Conservation (phyloP, 2,329 filamentous ascomycete genomes). For the Aspergillus amoenus region DNA sequence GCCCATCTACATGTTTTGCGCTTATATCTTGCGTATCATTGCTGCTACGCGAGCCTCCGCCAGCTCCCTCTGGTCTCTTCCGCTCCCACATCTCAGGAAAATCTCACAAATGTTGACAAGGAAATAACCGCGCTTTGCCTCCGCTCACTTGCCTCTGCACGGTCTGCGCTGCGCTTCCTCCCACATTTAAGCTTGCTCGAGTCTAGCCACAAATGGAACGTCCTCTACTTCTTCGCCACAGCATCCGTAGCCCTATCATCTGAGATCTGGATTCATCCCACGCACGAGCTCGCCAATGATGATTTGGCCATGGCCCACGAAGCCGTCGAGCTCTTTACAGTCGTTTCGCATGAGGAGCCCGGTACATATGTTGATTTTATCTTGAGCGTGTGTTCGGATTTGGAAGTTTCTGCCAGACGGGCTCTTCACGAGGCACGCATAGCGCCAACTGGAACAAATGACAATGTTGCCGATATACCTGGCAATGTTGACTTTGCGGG, state of each 20-base stretch:
- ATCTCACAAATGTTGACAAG: neutral
- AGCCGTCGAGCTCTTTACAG: neutral
- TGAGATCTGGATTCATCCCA: neutral
- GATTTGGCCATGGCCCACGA: neutral
- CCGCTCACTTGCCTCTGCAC: neutral
- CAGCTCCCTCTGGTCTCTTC: neutral
- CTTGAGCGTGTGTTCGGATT: neutral
- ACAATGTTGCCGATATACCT: neutral
- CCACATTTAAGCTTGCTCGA: neutral
- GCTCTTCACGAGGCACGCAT: neutral
- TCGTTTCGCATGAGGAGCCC: neutral
- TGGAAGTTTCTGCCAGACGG: neutral
- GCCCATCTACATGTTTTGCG: neutral
- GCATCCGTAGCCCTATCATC: neutral
- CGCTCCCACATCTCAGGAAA: neutral
- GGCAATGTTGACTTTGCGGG: too few species aligned
- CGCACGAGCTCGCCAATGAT: neutral
- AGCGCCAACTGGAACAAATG: neutral
- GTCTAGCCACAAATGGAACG: neutral
- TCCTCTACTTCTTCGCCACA: neutral
- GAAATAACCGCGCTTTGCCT: neutral
- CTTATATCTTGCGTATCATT: neutral
- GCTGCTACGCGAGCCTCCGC: neutral
- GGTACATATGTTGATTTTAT: neutral
- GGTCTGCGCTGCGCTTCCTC: neutral